Percentiles rank a stretch among this genome's conserved stretches.
These are phyloP conservation scores for Eragrostis curvula DNA, from an alignment of 176 grass and related monocot genomes.

Conservation along the genomic window DNA sequence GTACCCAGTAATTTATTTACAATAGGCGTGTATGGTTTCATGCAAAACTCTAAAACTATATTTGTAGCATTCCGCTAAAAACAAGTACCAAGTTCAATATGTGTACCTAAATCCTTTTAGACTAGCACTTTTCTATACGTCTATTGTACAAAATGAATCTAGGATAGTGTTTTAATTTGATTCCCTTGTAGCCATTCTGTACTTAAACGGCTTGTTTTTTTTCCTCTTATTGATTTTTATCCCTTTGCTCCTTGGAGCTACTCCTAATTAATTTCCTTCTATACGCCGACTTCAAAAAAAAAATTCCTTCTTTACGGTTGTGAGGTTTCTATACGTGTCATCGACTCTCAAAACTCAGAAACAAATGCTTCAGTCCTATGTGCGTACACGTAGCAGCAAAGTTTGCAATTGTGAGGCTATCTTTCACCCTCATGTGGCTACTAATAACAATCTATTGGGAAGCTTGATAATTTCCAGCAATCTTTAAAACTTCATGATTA, in stretches of 20 bases:
- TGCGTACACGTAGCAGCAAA: background rate
- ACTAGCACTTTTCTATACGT: background rate
- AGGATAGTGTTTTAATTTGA: background rate
- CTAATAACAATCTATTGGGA: too few relatives aligned
- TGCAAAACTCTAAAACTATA: too few relatives aligned
- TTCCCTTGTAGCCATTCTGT: slow-evolving; percentile 8
- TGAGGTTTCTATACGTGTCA: slow-evolving; percentile 30
- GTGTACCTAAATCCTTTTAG: too few relatives aligned
- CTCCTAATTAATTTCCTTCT: too few relatives aligned
- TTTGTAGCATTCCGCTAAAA: background rate
- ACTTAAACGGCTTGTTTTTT: slow-evolving; percentile 11
- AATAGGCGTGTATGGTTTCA: background rate
- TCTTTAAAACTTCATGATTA: too few relatives aligned
- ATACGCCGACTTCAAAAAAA: too few relatives aligned
- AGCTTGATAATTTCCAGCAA: too few relatives aligned
- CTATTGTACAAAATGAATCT: background rate
- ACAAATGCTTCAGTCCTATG: too few relatives aligned
- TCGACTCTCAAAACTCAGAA: slow-evolving; percentile 36
- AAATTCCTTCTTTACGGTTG: slow-evolving; percentile 37
- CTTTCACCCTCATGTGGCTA: too few relatives aligned
- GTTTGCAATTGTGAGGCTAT: background rate
- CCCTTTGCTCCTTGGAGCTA: slow-evolving; percentile 30
- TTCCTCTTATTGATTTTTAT: too few relatives aligned
- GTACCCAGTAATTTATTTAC: background rate
- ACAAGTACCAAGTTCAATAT: background rate